Evolutionary conservation across 2,329 filamentous ascomycete species (phyloP).

Genomic region (Anthostomella pinea): DNA sequence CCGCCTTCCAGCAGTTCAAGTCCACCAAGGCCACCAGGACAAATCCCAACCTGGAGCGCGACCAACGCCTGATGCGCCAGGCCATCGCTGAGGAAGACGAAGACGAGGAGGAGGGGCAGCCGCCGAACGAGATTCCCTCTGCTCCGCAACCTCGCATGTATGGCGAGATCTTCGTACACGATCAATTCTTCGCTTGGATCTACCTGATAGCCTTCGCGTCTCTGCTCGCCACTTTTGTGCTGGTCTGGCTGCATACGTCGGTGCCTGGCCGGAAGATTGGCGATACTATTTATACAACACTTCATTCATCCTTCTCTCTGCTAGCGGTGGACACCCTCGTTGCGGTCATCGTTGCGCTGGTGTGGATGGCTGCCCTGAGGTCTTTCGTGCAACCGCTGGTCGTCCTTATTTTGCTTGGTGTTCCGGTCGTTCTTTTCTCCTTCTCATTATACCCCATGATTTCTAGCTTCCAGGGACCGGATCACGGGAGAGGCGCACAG

Average conservation of each 20-base stretch:
- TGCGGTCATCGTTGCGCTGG: slow-evolving; percentile 79
- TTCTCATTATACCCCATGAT: slow-evolving; percentile 91
- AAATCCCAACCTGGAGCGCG: slow-evolving; percentile 46
- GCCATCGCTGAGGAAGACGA: slow-evolving; percentile 38
- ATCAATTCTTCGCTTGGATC: slow-evolving; percentile 87
- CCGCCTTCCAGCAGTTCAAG: slow-evolving; percentile 61
- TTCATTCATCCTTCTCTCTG: slow-evolving; percentile 84
- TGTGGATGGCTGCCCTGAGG: slow-evolving; percentile 86
- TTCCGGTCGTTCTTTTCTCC: slow-evolving; percentile 81
- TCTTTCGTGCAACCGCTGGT: slow-evolving; percentile 88
- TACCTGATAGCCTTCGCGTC: slow-evolving; percentile 82
- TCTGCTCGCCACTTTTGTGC: slow-evolving; percentile 81
- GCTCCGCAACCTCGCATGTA: slow-evolving; percentile 56
- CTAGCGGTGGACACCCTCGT: slow-evolving; percentile 88
- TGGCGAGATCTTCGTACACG: slow-evolving; percentile 73
- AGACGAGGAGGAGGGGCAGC: slow-evolving; percentile 29
- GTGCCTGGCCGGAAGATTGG: slow-evolving; percentile 69
- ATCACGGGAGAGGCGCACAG: slow-evolving; percentile 75
- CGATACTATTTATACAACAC: slow-evolving; percentile 89
- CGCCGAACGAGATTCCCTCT: slow-evolving; percentile 31
- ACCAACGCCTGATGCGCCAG: slow-evolving; percentile 42
- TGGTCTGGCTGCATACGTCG: slow-evolving; percentile 87
- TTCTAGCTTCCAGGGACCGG: slow-evolving; percentile 78
- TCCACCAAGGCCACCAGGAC: slow-evolving; percentile 37
- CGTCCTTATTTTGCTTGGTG: slow-evolving; percentile 74